Conservation (phyloP, 768 basidiomycete species). For the Kwoniella heveanensis region DNA sequence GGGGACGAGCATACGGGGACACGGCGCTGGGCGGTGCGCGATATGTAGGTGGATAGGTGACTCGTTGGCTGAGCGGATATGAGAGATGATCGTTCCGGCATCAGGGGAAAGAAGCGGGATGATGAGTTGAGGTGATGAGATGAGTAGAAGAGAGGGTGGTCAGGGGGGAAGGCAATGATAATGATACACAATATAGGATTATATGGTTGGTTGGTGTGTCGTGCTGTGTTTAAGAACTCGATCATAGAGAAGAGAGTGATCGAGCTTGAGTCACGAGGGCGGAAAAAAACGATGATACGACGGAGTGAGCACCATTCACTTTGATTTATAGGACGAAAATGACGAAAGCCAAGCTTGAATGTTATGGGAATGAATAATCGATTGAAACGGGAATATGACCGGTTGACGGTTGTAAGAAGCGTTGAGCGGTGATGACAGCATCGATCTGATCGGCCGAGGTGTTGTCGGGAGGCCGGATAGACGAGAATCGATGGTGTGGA, state of each 20-base stretch:
- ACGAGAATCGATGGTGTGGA: conserved; percentile 3
- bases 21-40: conserved; percentile 16
- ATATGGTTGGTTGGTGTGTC: not conserved
- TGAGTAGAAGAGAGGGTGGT: not conserved
- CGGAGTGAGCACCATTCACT: conserved; percentile 23
- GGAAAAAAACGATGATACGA: not conserved
- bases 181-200: conserved; percentile 6
- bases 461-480: not conserved
- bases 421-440: not conserved
- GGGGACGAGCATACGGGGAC: conserved; percentile 31
- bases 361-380: not conserved
- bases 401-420: not conserved
- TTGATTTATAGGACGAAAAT: conserved; percentile 14
- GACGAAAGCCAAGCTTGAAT: not conserved
- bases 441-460: not conserved
- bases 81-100: not conserved
- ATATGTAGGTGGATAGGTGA: not conserved
- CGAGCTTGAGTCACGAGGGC: not conserved
- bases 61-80: not conserved
- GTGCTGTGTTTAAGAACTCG: not conserved
- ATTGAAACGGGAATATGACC: not conserved
- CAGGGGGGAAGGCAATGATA: conserved; percentile 2
- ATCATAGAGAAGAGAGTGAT: not conserved
- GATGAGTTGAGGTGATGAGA: not conserved
- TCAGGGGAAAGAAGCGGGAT: not conserved